Evolutionary conservation across 1,139 yeast genomes (phyloP), one percentile per base, ranked within the genome.

Genomic region (Taphrina flavorubra): DNA sequence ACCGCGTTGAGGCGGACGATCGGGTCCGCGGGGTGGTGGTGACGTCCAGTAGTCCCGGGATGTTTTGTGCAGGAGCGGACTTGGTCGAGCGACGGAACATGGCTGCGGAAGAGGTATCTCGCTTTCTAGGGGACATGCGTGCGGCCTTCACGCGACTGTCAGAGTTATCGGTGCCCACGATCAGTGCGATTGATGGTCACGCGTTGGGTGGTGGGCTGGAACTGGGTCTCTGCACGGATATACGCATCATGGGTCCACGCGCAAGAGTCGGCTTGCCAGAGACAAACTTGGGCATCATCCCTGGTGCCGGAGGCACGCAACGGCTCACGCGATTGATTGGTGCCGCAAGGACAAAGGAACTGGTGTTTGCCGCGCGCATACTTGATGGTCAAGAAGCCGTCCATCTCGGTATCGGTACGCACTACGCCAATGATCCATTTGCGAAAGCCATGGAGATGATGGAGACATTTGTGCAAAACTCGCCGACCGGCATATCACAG

Each of bases 51-150:
- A 16, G 37, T 16, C 56, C 44, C 16, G 56, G 61, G 49, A 51
- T 55, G 61, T 63, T 63, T 63, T 63, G 67, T 34, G 67, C 67
- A 13, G 67, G 67, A 16, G 67, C 67, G 31, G 67, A 63, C n/a
- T 34, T 63, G 47, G 56, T 53, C 7, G 67, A 63, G 39, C 61
- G 67, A 7, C 53, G 67, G 47, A 51, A 18, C n/a, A 63, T 63
- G 67, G 46, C 51, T 11, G 42, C 60, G 5, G 34, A 16, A 13
- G 55, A 63, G 31, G 67, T 63, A 34, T 42, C 42, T 42, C n/a
- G 18, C 8, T 63, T 63, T 36, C 61, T 63, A 18, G 37, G 7
- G 16, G 67, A 63, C 46, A 53, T 63, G 67, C 31, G 67, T 7
- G 39, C 40, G 13, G 56, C 61, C 25, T 53, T 63, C n/a, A 53